Base-by-base conservation (phyloP, 2,329 filamentous ascomycete genomes). In the Cladosporium colombiae region DNA sequence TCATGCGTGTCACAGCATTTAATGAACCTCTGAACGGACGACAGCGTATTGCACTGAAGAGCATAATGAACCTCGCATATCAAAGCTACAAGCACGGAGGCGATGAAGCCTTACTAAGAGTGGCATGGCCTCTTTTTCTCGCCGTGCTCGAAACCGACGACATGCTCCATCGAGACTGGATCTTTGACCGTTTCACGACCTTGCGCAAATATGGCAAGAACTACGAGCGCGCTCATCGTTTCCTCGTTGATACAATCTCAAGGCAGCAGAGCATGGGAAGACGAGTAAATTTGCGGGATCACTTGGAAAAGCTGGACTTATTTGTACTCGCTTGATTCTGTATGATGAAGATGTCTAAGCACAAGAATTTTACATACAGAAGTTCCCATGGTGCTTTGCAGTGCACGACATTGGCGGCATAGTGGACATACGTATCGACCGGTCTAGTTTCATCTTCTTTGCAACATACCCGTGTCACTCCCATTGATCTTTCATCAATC, bases 141-240 rank as follows among this genome's bases (percentile, higher is more conserved):
- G 50, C 50, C 27, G 27, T 53, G 14, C 27, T 53, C 13, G 50
- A 53, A 29, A 53, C 50, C 21, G 50, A 53, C 18, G 50, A 53
- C 29, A 53, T 53, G 50, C 50, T 53, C 10, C 50, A 53, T 53
- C 27, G 50, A 53, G 50, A 53, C 50, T 53, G 50, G 50, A 33
- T 53, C 7, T 27, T 53, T 31, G 50, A 53, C 50, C 50, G 50
- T 25, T 53, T 53, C 16, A 53, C 18, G 23, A 13, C 50, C 8
- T 27, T 53, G 14, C 3, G 50, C 25, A 53, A 31, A 14, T 53
- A 53, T 18, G 50, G 50, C 25, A 53, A 53, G 16, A 53, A 53
- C 50, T 53, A 53, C 27, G 50, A 53, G 29, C 50, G 50, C 6
- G 50, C 50, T 7, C 18, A 53, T 31, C 27, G 50, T 14, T 53